phyloP scores from a whole-genome alignment of 2,329 filamentous ascomycete genomes.

The Lachnellula hyalina region DNA sequence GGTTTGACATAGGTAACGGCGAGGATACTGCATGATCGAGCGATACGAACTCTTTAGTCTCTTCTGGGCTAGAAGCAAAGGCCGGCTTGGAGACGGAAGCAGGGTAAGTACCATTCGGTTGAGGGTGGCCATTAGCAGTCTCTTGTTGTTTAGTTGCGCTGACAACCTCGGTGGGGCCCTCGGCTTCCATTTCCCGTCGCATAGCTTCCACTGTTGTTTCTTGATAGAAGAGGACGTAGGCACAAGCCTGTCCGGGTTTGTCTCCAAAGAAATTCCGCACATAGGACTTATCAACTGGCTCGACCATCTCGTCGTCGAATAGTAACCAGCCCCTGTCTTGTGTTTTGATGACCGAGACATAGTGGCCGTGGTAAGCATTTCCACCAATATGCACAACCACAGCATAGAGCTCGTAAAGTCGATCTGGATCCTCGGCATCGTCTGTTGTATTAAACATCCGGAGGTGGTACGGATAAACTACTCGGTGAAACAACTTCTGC shows the following conservation, averaged over 20 bases:
- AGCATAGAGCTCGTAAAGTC: slow-evolving; percentile 92
- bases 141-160: slow-evolving; percentile 52
- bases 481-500: slow-evolving; percentile 93
- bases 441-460: slow-evolving; percentile 97
- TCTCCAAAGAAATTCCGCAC: slow-evolving; percentile 97
- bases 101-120: slow-evolving; percentile 37
- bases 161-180: slow-evolving; percentile 59
- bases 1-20: slow-evolving; percentile 35
- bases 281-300: slow-evolving; percentile 94
- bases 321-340: slow-evolving; percentile 92
- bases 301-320: slow-evolving; percentile 98
- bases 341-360: slow-evolving; percentile 96
- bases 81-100: slow-evolving; percentile 44
- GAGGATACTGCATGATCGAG: slow-evolving; percentile 65
- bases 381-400: slow-evolving; percentile 97
- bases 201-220: slow-evolving; percentile 71
- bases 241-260: slow-evolving; percentile 82
- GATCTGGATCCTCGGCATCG: slow-evolving; percentile 87
- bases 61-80: slow-evolving; percentile 46
- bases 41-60: slow-evolving; percentile 48
- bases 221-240: slow-evolving; percentile 97
- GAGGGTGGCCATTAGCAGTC: slow-evolving; percentile 44
- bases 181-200: slow-evolving; percentile 74
- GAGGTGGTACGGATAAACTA: slow-evolving; percentile 94
- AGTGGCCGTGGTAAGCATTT: slow-evolving; percentile 95